A percentile compares a stretch with the other conserved stretches of the same genome.
These are phyloP conservation scores for Chimonanthus praecox DNA, from an alignment of 164 flowering plant species.

Conservation along the genomic window DNA sequence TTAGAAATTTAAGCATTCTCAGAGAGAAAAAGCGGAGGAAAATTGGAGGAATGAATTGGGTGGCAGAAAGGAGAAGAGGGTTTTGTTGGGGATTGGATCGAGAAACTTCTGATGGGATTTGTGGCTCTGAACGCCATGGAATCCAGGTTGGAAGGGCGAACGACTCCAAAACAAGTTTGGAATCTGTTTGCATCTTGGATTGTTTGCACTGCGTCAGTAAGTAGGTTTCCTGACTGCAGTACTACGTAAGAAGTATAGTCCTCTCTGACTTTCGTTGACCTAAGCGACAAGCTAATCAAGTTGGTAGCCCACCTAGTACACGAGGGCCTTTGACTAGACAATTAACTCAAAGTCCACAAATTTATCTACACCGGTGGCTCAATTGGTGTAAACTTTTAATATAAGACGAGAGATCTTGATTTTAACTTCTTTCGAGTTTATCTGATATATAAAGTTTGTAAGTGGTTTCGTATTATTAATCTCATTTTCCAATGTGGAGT, in stretches of 20 bases:
- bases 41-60: neutral
- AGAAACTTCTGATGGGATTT: neutral
- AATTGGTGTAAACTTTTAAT: no score
- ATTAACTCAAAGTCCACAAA: no score
- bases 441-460: no score
- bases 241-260: neutral
- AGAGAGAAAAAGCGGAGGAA: neutral
- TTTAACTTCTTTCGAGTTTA: no score
- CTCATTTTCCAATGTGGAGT: no score
- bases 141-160: neutral
- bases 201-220: neutral
- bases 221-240: neutral
- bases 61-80: neutral
- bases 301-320: neutral
- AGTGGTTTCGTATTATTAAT: no score
- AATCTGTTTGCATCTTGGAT: neutral
- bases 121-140: neutral
- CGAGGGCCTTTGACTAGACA: no score
- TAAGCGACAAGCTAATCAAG: neutral
- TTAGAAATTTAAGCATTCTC: neutral
- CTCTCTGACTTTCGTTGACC: neutral
- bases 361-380: no score
- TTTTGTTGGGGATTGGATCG: neutral
- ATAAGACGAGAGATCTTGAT: no score
- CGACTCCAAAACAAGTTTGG: neutral